Evolutionary conservation across 2,329 filamentous ascomycete genomes (phyloP).

Genomic region (Aspergillus luchuensis): DNA sequence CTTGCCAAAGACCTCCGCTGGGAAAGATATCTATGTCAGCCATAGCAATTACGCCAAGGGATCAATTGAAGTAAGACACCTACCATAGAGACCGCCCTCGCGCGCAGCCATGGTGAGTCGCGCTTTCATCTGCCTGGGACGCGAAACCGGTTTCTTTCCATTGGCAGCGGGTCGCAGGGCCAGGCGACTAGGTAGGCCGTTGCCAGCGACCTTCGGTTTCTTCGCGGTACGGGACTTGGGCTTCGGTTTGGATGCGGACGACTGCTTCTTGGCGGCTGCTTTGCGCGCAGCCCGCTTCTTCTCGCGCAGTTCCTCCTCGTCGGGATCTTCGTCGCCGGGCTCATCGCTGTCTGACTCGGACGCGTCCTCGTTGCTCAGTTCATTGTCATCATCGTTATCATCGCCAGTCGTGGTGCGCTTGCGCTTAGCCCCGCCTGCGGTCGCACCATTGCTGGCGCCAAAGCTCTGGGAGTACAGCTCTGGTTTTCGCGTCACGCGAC

Average conservation of each 20-base stretch:
- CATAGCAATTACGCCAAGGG: conserved; percentile 1
- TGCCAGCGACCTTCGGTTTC: conserved; percentile 59
- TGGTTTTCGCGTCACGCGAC: conserved; percentile 46
- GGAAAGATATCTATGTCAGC: conserved; percentile 26
- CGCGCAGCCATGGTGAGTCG: conserved; percentile 56
- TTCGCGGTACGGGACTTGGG: conserved; percentile 46
- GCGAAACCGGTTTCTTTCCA: conserved; percentile 46
- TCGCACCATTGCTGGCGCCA: conserved; percentile 28
- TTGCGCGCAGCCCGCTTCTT: conserved; percentile 41
- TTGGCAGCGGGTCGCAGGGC: conserved; percentile 57
- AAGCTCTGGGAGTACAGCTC: conserved; percentile 45
- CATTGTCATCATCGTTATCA: conserved; percentile 38
- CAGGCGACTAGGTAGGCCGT: conserved; percentile 49
- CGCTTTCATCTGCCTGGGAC: conserved; percentile 53
- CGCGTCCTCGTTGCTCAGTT: conserved; percentile 33
- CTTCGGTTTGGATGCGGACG: conserved; percentile 44
- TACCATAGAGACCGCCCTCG: conserved; percentile 61
- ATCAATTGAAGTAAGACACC: conserved; percentile 19
- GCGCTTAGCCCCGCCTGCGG: conserved; percentile 48
- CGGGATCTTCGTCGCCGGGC: conserved; percentile 41
- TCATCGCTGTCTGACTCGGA: conserved; percentile 45
- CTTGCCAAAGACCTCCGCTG: conserved; percentile 62
- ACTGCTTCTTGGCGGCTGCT: conserved; percentile 34
- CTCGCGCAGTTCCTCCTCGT: conserved; percentile 54
- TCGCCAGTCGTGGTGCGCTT: conserved; percentile 49